Evolutionary conservation across 352 stramenopile species (phyloP), one percentile per base, ranked within the genome.

Genomic region (Phytophthora palmivora): DNA sequence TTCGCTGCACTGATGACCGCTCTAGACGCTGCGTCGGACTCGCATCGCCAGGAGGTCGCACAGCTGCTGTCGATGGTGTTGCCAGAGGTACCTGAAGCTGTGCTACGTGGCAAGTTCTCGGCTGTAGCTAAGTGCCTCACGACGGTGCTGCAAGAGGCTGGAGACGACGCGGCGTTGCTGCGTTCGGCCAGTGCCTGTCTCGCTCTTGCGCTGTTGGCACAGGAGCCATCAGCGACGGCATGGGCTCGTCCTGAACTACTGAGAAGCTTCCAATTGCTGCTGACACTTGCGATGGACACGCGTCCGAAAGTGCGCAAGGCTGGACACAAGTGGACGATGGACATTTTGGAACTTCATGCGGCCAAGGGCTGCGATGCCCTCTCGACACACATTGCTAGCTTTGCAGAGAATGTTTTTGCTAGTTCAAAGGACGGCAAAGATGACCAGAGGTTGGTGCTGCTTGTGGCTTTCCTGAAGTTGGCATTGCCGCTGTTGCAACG

Each of bases 1-100:
- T 95, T 95, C 54, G 87, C 87, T 11, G 84, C 87, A 54, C 76
- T 95, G 51, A 94, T 95, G 87, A 95, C 87, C 15, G 87, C 83
- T 46, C 74, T 95, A 50, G 87, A 95, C 64, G 82, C 84, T 1
- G 82, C 80, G 5, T 75, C 76, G 21, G 73, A 78, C 44, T 87
- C 85, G 41, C 87, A 95, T 57, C 79, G 88, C 47, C 79, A 92
- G 53, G 84, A 95, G 60, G 79, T 94, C 51, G 66, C 84, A 45
- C 81, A 91, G 63, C 63, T 95, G 52, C 78, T 95, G 42, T 76
- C 79, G 9, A 87, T 91, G 46, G 86, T 89, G 50, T 65, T 96
- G 67, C 87, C 85, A 2, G 71, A 81, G 42, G 78, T 91, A 16
- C 82, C 86, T 0, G 78, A 89, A 54, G 70, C 85, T 11, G 87